Conservation (phyloP, 495 filamentous ascomycete species). For the Penicillium flavigenum region DNA sequence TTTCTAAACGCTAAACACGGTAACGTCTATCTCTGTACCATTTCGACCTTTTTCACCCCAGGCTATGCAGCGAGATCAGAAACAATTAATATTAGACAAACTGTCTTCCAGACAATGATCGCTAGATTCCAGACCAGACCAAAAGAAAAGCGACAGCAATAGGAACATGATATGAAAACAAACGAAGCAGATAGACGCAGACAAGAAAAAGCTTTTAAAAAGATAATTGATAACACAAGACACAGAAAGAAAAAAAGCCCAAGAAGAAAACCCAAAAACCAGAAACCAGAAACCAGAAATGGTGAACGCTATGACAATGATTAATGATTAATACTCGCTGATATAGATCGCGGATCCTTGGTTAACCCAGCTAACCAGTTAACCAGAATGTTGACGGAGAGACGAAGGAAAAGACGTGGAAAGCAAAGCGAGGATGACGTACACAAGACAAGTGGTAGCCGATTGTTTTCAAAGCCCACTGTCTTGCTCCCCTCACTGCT, state of each 20-base stretch:
- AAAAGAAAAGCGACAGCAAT: constrained; percentile 7
- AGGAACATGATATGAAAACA: constrained; percentile 2
- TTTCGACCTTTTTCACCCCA: constrained; percentile 1
- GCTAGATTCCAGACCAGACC: constrained; percentile 8
- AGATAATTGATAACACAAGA: constrained; percentile 8
- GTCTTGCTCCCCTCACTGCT: constrained; percentile 17
- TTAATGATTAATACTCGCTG: constrained; percentile 30
- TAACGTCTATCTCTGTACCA: constrained; percentile 1
- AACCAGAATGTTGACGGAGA: constrained; percentile 5
- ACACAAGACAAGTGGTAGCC: constrained; percentile 15
- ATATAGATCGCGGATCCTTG: constrained; percentile 13
- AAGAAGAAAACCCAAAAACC: constrained; percentile 7
- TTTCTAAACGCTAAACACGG: neutral
- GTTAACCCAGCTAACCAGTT: constrained; percentile 19
- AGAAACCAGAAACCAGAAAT: constrained; percentile 5
- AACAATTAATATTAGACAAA: constrained; percentile 17
- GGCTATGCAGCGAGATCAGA: constrained; percentile 4
- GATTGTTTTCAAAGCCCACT: constrained; percentile 17
- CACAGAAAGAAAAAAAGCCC: neutral
- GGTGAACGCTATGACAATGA: constrained; percentile 18
- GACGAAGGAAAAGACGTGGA: neutral
- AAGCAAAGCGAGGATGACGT: neutral
- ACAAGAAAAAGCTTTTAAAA: neutral
- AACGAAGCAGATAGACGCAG: constrained; percentile 1
- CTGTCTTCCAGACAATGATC: constrained; percentile 5